Base-by-base conservation (phyloP, 306 rosid genomes). In the Boehmeria nivea region DNA sequence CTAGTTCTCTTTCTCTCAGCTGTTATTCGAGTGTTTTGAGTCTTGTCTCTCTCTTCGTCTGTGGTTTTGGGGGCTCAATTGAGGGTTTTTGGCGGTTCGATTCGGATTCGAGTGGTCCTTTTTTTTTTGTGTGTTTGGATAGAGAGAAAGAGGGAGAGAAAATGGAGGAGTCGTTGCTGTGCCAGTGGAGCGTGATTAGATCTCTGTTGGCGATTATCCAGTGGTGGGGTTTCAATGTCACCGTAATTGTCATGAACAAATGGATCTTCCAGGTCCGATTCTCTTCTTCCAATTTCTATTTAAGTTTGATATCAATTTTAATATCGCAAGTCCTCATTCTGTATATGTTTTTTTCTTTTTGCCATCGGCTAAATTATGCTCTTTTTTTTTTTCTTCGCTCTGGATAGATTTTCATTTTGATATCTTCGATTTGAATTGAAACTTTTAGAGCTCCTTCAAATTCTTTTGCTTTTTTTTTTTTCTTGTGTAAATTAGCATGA, bases 201-300 rank as follows among this genome's bases (percentile, higher is more conserved):
- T 90, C 97, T 75, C 84, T 90, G 24, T 54, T 90, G 12, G 87
- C 91, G 13, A 87, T 90, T 64, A 73, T 90, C 68, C 97, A 90
- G 59, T 90, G 97, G 97, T 90, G 97, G 97, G 61, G 67, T 36
- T 90, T 90, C 83, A 90, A 90, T 57, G 97, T 90, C 76, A 76
- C 94, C 28, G 94, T 90, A 1, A 86, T 90, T 60, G 86, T 90
- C 70, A 81, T 90, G 68, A 90, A 90, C 88, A 90, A 90, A 73
- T 90, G 97, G 97, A 90, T 90, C 95, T 90, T 90, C 59, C 97
- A 86, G 97, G 97, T 90, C 52, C 54, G 12, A 54, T 6, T 16
- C n/a, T 27, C 49, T 42, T 38, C 37, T 8, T 42, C 19, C 17
- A 12, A 25, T 54, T 20, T 27, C n/a, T n/a, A 10, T 49, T 23